A percentile compares a stretch with the other conserved stretches of the same genome.
Evolutionary conservation across 2,329 filamentous ascomycete genomes (phyloP).

Genomic region (Colletotrichum tabaci): DNA sequence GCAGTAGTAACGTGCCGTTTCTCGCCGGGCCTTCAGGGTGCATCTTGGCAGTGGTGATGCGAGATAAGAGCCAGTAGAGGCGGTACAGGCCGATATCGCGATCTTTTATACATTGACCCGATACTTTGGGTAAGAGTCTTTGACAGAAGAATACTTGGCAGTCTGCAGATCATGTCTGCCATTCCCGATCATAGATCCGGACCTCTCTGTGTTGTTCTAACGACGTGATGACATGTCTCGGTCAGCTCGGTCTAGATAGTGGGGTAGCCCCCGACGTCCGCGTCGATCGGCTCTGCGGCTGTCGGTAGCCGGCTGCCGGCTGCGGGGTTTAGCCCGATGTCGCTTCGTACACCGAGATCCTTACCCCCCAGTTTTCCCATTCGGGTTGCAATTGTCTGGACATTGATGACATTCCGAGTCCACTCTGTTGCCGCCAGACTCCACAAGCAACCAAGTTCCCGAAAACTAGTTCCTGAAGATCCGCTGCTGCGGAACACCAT

Average conservation of each 20-base stretch:
- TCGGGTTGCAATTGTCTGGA: slow-evolving; percentile 18
- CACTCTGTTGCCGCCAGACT: slow-evolving; percentile 28
- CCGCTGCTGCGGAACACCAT: slow-evolving; percentile 23
- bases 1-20: neutral
- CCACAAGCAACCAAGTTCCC: slow-evolving; percentile 36
- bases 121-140: slow-evolving; percentile 15
- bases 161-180: slow-evolving; percentile 17
- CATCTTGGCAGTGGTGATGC: slow-evolving; percentile 5
- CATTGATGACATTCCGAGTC: slow-evolving; percentile 39
- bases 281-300: slow-evolving; percentile 38
- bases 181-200: slow-evolving; percentile 2
- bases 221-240: slow-evolving; percentile 18
- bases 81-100: neutral
- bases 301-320: slow-evolving; percentile 34
- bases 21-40: neutral
- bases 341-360: slow-evolving; percentile 39
- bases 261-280: slow-evolving; percentile 39
- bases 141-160: slow-evolving; percentile 8
- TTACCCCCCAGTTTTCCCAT: slow-evolving; percentile 27
- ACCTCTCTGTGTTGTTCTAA: neutral
- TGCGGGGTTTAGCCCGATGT: slow-evolving; percentile 39
- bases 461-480: slow-evolving; percentile 38
- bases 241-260: slow-evolving; percentile 38
- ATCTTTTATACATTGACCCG: neutral
- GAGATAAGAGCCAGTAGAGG: neutral